Percentiles rank a stretch among this genome's conserved stretches.
Evolutionary conservation across 805 yeast species (phyloP).

Genomic region (Lipomyces yamanashiensis): DNA sequence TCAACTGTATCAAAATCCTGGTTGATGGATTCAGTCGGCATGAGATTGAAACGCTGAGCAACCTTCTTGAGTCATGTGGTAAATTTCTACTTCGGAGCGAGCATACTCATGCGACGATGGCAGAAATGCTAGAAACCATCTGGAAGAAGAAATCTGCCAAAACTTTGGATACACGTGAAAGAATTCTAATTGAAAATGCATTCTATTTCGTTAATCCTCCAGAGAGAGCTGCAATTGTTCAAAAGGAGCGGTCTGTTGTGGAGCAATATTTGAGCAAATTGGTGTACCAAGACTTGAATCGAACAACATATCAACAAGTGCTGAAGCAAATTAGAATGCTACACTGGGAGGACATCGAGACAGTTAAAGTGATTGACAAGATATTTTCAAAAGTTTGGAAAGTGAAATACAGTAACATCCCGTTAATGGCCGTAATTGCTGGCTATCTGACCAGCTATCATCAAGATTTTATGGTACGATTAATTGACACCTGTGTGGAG

Average conservation of each 20-base stretch:
- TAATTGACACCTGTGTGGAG: slow-evolving; percentile 69
- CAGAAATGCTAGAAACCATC: slow-evolving; percentile 63
- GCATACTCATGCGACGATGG: slow-evolving; percentile 63
- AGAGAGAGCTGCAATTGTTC: slow-evolving; percentile 47
- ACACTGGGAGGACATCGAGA: slow-evolving; percentile 52
- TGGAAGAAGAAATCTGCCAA: slow-evolving; percentile 55
- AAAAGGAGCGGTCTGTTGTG: slow-evolving; percentile 39
- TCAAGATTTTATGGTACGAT: slow-evolving; percentile 50
- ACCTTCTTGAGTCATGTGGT: slow-evolving; percentile 78
- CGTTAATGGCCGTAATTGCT: slow-evolving; percentile 56
- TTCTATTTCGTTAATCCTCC: slow-evolving; percentile 45
- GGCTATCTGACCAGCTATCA: slow-evolving; percentile 46
- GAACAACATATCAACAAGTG: slow-evolving; percentile 46
- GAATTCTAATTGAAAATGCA: slow-evolving; percentile 60
- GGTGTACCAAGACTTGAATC: slow-evolving; percentile 56
- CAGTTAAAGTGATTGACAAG: slow-evolving; percentile 46
- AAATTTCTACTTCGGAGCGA: slow-evolving; percentile 61
- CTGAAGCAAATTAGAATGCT: slow-evolving; percentile 50
- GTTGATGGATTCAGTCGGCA: slow-evolving; percentile 57
- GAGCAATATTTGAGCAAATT: slow-evolving; percentile 55
- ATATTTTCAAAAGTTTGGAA: slow-evolving; percentile 65
- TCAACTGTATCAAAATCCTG: slow-evolving; percentile 71
- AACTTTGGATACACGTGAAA: slow-evolving; percentile 58
- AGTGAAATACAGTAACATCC: slow-evolving; percentile 61
- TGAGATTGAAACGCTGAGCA: slow-evolving; percentile 69